These are phyloP conservation scores for Castanea crenata DNA, from an alignment of 306 rosid genomes.

Conservation along the genomic window DNA sequence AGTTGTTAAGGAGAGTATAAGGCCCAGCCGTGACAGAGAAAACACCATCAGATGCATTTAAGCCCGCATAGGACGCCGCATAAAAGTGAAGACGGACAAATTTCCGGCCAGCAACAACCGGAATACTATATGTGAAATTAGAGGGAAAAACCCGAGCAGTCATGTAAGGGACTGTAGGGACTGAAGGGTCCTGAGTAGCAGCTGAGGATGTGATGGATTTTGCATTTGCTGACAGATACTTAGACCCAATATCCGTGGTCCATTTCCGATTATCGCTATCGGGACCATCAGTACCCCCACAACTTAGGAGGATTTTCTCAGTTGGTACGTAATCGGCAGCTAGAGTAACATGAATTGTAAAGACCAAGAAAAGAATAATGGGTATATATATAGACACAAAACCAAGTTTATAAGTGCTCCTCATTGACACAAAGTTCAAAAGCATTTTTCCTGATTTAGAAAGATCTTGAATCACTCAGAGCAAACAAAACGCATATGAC, in stretches of 20 bases:
- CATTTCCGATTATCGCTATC: constrained; percentile 60
- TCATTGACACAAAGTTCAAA: constrained; percentile 21
- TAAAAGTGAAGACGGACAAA: constrained; percentile 77
- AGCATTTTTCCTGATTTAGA: background rate
- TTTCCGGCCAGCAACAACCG: constrained; percentile 73
- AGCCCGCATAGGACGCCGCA: constrained; percentile 45
- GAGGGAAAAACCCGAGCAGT: constrained; percentile 60
- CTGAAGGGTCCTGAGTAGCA: constrained; percentile 69
- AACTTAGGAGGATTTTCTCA: constrained; percentile 57
- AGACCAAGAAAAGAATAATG: constrained; percentile 30
- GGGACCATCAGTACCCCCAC: constrained; percentile 64
- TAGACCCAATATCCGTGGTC: constrained; percentile 64
- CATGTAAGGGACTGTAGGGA: constrained; percentile 66
- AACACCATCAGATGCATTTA: constrained; percentile 49
- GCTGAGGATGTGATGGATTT: constrained; percentile 40
- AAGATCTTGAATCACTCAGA: background rate
- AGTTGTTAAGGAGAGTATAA: constrained; percentile 62
- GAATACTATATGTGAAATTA: constrained; percentile 56
- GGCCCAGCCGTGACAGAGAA: constrained; percentile 56
- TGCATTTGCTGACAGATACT: constrained; percentile 30
- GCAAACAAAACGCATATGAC: too few relatives aligned
- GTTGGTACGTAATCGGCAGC: constrained; percentile 57
- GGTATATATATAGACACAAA: constrained; percentile 1
- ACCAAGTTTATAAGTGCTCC: constrained; percentile 21
- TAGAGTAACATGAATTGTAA: constrained; percentile 25